Evolutionary conservation across 225 moss, liverwort and hornwort genomes (phyloP).

Genomic region (Straminergon stramineum): DNA sequence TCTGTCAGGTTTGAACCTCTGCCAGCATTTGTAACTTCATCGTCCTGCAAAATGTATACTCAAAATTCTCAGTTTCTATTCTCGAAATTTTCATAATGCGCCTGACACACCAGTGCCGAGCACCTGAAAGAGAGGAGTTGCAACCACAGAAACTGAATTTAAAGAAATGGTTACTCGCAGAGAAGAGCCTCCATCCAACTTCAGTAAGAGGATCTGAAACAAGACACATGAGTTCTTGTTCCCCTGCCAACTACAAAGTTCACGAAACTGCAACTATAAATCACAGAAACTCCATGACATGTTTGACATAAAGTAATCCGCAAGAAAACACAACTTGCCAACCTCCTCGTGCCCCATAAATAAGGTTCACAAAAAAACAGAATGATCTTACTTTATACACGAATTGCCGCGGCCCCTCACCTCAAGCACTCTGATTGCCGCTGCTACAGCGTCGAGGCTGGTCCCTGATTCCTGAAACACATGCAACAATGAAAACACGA

Average conservation of each 20-base stretch:
- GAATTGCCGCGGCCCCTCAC: slow-evolving; percentile 24
- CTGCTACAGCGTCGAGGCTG: slow-evolving; percentile 77
- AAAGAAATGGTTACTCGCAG: not conserved
- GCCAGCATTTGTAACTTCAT: slow-evolving; percentile 92
- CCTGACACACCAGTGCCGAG: not conserved
- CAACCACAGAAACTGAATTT: not conserved
- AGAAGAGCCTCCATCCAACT: not conserved
- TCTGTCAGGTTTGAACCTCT: slow-evolving; percentile 91
- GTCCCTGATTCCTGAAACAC: slow-evolving; percentile 56
- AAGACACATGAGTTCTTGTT: not conserved
- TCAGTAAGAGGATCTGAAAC: not conserved
- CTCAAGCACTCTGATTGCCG: slow-evolving; percentile 92
- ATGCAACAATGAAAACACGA: not conserved
- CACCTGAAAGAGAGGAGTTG: not conserved
- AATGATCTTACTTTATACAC: not conserved
- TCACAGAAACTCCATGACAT: not conserved
- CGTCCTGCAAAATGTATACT: slow-evolving; percentile 55
- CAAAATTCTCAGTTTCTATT: not conserved
- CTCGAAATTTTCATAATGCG: slow-evolving; percentile 1
- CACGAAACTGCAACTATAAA: not conserved
- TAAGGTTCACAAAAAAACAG: not conserved
- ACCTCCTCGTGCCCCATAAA: not conserved
- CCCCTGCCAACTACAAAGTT: not conserved
- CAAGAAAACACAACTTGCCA: not conserved
- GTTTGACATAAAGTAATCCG: not conserved